Conservation (phyloP, 768 basidiomycete species). For the Filobasidium floriforme region DNA sequence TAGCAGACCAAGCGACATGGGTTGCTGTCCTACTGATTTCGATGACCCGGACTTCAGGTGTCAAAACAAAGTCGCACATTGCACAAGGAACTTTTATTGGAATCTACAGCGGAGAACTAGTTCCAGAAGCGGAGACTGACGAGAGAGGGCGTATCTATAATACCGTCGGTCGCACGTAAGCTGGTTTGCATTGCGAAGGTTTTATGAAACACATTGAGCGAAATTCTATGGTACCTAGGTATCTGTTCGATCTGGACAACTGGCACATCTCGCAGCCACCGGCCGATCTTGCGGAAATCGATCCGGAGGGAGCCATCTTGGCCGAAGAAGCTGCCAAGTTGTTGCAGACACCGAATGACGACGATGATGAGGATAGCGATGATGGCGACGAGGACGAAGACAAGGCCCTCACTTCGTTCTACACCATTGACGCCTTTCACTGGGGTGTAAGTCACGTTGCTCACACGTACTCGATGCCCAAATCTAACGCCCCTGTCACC, state of each 20-base stretch:
- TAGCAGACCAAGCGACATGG: neutral
- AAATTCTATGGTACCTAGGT: conserved; percentile 48
- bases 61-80: conserved; percentile 63
- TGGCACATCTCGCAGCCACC: conserved; percentile 52
- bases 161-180: conserved; percentile 39
- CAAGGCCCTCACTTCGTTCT: conserved; percentile 7
- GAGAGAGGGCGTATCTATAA: conserved; percentile 56
- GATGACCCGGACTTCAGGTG: conserved; percentile 50
- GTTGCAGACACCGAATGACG: conserved; percentile 26
- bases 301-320: conserved; percentile 30
- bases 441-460: conserved; percentile 33
- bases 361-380: conserved; percentile 25
- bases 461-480: too few species aligned
- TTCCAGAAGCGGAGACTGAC: conserved; percentile 63
- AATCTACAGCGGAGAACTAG: conserved; percentile 73
- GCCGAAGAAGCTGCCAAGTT: conserved; percentile 33
- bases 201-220: neutral
- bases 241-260: conserved; percentile 79
- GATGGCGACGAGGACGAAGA: conserved; percentile 41
- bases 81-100: conserved; percentile 66
- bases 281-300: conserved; percentile 28
- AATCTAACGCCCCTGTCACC: too few species aligned
- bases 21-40: neutral
- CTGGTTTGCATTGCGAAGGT: neutral
- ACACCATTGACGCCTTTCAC: conserved; percentile 73